Base-by-base conservation (phyloP, 1,139 yeast species). In the Blastobotrys persicus region DNA sequence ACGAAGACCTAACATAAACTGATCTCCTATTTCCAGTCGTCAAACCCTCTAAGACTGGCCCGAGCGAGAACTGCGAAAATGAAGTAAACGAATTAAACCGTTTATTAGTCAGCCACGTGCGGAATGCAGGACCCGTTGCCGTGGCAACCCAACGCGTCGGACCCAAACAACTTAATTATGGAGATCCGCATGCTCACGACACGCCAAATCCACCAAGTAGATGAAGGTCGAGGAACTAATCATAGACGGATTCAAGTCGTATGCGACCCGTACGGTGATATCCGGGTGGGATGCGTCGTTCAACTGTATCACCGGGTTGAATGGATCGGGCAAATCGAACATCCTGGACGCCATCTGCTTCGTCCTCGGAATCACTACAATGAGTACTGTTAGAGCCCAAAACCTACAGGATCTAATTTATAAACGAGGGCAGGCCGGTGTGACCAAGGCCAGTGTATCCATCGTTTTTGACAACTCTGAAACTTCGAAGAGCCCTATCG, bases 371-470 rank as follows among this genome's bases (percentile, higher is more conserved):
- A 91, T 94, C 55, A 85, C 97, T 1, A 83, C 95, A 6, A 89
- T 92, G 95, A 69, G 88, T 18, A 88, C 96, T 0, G 96, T 94
- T 26, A 77, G 99, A 65, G 99, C 98, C 0, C 85, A 89, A 14
- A 89, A 85, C 64, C 72, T 91, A 45, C 98, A 92, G 62, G 99
- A 94, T 66, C 78, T 94, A 66, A 92, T 94, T 51, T 92, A 92
- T 67, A 92, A 92, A 62, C 80, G 98, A 59, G 98, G 98, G 7
- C 98, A 92, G 65, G 98, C 98, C 0, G 98, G 98, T 55, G 92
- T 92, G 7, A 91, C 97, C 1, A 91, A 89, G 65, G 98, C 98
- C 1, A 85, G 95, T 63, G 98, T 94, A 1, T 89, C 98, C 0
- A 88, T 94, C 48, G 96, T 92, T 1, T 94, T 94, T 65, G 95